Base-by-base conservation (phyloP, 805 yeast genomes). In the Ogataea methanolica region DNA sequence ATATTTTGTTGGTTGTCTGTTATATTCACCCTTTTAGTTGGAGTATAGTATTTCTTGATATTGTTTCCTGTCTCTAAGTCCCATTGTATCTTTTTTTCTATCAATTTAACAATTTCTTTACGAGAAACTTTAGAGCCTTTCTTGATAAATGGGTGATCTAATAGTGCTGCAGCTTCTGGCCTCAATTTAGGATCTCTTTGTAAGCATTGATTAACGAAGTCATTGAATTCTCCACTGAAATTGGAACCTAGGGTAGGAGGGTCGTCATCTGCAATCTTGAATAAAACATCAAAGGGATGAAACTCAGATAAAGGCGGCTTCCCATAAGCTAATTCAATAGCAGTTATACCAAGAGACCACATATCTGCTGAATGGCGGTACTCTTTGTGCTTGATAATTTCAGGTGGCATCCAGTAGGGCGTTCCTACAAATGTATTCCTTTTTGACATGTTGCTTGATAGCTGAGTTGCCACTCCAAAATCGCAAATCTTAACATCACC, bases 391-490 rank as follows among this genome's bases (percentile, higher is more conserved):
- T 73, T 59, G 23, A 79, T 78, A 1, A 79, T 78, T 47, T 79
- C 84, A 0, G 84, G 84, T 1, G 84, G 80, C 83, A 79, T 78
- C 82, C 83, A 79, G 55, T 78, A 78, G 0, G 84, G 83, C 0
- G 84, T 79, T 0, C 84, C 84, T 4, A 79, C 83, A 59, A 78
- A 73, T 0, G 84, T 68, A 62, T 75, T 72, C 40, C 72, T 47
- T 48, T 80, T 72, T 16, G 79, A 72, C 48, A 79, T 67, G 55
- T 78, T 73, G 44, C 82, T 83, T 2, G 82, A 74, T 5, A 68
- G 73, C 56, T 83, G 86, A 0, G 97, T 88, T 1, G 98, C 96
- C 11, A 92, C 97, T 1, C 98, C 98, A 66, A 92, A 92, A 65
- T 92, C 99, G 2, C 97, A 97, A 42, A 92, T 74, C 58, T 92